Evolutionary conservation across 208 protist genomes (phyloP).

Genomic region (Herpetomonas tarakana): DNA sequence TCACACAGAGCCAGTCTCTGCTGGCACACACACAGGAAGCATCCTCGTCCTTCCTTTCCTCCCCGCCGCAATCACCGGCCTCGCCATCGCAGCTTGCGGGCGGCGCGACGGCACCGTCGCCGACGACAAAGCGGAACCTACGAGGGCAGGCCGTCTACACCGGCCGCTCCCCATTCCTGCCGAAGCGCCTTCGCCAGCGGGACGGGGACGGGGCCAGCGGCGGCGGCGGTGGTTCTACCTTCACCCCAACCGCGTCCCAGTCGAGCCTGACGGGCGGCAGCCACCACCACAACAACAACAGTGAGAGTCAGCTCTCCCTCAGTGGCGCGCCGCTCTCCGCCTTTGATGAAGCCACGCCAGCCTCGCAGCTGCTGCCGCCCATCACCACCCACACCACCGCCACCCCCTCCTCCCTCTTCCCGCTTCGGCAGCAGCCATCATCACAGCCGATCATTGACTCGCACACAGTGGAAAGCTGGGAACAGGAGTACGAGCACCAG

Average conservation of each 20-base stretch:
- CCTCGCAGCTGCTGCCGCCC: not conserved
- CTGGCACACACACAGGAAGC: not conserved
- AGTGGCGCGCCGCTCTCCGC: not conserved
- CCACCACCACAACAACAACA: not conserved
- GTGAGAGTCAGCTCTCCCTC: not conserved
- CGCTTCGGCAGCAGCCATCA: conserved; percentile 5
- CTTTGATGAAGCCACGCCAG: conserved; percentile 5
- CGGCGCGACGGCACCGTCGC: not conserved
- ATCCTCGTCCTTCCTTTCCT: not conserved
- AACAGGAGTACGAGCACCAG: conserved; percentile 30
- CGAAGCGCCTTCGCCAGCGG: not conserved
- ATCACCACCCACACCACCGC: not conserved
- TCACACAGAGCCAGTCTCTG: not conserved
- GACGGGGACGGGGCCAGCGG: not conserved
- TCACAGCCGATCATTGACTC: conserved; percentile 20
- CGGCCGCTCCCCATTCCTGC: not conserved
- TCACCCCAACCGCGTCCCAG: too few species aligned
- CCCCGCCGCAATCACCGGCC: not conserved
- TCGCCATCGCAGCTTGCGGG: not conserved
- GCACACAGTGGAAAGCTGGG: conserved; percentile 26
- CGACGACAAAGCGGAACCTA: not conserved
- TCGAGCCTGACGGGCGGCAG: too few species aligned
- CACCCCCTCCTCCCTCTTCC: not conserved
- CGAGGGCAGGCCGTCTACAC: not conserved
- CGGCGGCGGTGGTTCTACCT: too few species aligned